Percentiles rank a stretch among this genome's conserved stretches.
Conservation (phyloP, 2,329 filamentous ascomycete species). For the Arthrinium phaeospermum region DNA sequence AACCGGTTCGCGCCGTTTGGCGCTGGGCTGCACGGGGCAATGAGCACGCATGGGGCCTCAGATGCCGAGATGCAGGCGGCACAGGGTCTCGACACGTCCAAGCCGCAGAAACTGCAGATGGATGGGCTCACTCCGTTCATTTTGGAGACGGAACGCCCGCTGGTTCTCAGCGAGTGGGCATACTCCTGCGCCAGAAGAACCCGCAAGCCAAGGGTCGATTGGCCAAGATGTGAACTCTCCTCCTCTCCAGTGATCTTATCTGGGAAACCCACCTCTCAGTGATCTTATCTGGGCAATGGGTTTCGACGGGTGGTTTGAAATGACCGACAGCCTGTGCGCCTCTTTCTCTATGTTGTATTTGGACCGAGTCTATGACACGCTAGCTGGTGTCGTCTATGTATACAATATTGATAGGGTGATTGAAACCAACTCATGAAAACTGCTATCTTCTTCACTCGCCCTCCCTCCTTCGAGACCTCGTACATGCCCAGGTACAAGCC, state of each 20-base stretch:
- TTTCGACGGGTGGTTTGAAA: neutral
- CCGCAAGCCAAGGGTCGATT: slow-evolving; percentile 14
- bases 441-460: slow-evolving; percentile 45
- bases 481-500: slow-evolving; percentile 88
- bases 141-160: slow-evolving; percentile 24
- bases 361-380: neutral
- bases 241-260: neutral
- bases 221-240: neutral
- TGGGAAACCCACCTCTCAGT: neutral
- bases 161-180: slow-evolving; percentile 25
- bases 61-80: slow-evolving; percentile 44
- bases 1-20: slow-evolving; percentile 54
- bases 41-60: slow-evolving; percentile 60
- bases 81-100: slow-evolving; percentile 18
- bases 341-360: neutral
- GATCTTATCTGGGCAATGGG: neutral
- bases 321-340: neutral
- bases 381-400: neutral
- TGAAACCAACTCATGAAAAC: slow-evolving; percentile 25
- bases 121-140: slow-evolving; percentile 22
- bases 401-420: neutral
- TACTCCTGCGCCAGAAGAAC: slow-evolving; percentile 20
- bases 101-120: slow-evolving; percentile 20
- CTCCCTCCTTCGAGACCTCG: slow-evolving; percentile 70
- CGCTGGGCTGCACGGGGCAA: slow-evolving; percentile 63